Evolutionary conservation across 495 filamentous ascomycete genomes (phyloP).

Genomic region (Sordaria brevicollis): DNA sequence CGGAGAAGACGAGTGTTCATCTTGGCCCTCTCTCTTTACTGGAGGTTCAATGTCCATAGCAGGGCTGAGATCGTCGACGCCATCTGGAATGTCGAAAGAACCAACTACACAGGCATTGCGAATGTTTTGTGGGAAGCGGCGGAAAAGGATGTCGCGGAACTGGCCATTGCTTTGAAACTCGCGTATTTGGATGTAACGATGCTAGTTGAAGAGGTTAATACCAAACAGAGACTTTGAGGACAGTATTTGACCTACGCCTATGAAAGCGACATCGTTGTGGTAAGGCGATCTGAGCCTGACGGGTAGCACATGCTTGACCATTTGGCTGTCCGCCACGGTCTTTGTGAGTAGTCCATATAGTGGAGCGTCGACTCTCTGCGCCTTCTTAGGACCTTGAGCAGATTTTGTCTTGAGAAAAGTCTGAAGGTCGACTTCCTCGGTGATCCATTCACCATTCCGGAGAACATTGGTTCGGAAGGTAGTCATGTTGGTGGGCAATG

Average conservation of each 20-base stretch:
- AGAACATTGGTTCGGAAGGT: slow-evolving; percentile 42
- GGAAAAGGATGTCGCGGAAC: slow-evolving; percentile 51
- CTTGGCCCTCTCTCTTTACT: slow-evolving; percentile 24
- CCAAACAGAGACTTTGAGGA: not conserved
- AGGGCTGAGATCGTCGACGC: slow-evolving; percentile 8
- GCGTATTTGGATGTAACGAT: slow-evolving; percentile 60
- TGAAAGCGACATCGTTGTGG: slow-evolving; percentile 83
- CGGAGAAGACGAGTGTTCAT: slow-evolving; percentile 5
- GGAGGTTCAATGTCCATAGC: not conserved
- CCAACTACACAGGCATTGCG: slow-evolving; percentile 54
- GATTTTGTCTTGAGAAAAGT: slow-evolving; percentile 24
- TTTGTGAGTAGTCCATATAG: slow-evolving; percentile 60
- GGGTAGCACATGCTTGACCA: slow-evolving; percentile 70
- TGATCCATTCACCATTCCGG: slow-evolving; percentile 50
- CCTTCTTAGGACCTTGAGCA: slow-evolving; percentile 13
- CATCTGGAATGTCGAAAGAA: slow-evolving; percentile 14
- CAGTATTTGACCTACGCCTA: slow-evolving; percentile 49
- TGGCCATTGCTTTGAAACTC: slow-evolving; percentile 51
- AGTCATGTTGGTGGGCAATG: slow-evolving; percentile 11
- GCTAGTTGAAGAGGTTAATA: slow-evolving; percentile 31
- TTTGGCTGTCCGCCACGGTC: slow-evolving; percentile 65
- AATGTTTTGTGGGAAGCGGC: slow-evolving; percentile 26
- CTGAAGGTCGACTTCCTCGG: slow-evolving; percentile 36
- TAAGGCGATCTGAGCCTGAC: slow-evolving; percentile 57
- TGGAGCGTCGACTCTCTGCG: slow-evolving; percentile 29